Evolutionary conservation across 192 early-diverging fungal species (phyloP).

Genomic region (Rhizophagus sp.): DNA sequence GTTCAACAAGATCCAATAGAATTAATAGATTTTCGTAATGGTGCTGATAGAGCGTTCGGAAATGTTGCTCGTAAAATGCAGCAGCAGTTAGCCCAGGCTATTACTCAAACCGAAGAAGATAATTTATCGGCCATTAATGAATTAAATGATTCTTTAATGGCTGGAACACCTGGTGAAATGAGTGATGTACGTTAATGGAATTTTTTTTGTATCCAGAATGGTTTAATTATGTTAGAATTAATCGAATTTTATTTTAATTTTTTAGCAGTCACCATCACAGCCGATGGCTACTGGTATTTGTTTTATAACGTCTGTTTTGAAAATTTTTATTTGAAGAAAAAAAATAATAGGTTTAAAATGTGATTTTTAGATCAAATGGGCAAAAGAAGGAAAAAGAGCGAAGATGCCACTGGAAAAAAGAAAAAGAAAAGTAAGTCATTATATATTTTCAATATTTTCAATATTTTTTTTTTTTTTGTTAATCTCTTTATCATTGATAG

Average conservation of each 20-base stretch:
- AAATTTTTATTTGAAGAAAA: neutral
- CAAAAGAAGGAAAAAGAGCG: slow-evolving; percentile 22
- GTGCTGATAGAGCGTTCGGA: too few species aligned
- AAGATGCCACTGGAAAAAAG: slow-evolving; percentile 16
- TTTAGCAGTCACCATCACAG: neutral
- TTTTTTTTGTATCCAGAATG: neutral
- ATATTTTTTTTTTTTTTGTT: neutral
- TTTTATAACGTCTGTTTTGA: too few species aligned
- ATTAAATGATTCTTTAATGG: neutral
- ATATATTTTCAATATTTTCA: too few species aligned
- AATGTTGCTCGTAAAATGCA: neutral
- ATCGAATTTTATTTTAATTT: neutral
- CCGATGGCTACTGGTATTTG: neutral
- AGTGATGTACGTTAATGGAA: neutral
- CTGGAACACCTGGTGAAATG: neutral
- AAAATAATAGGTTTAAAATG: too few species aligned
- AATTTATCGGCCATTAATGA: neutral
- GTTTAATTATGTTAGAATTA: neutral
- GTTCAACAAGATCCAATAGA: slow-evolving; percentile 20
- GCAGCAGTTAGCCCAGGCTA: neutral
- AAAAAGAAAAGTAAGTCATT: slow-evolving; percentile 22
- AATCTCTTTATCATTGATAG: neutral
- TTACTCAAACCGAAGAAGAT: neutral
- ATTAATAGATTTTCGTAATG: slow-evolving; percentile 8
- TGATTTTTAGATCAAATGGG: neutral